These are phyloP conservation scores for Proteromonas lacertae DNA, from an alignment of 352 stramenopile genomes.

Conservation along the genomic window DNA sequence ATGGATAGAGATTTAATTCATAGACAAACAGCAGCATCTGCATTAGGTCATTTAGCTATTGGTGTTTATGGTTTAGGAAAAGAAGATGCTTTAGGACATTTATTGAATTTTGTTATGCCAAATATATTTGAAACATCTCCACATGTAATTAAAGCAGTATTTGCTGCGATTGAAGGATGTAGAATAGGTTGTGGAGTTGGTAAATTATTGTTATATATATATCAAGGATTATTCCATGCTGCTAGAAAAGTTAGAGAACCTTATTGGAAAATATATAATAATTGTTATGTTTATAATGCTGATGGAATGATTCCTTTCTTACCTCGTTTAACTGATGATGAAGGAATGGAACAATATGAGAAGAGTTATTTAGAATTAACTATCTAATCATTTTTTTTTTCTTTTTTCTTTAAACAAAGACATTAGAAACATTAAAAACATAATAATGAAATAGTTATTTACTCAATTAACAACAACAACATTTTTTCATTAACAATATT, in stretches of 20 bases:
- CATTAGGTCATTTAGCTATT: conserved; percentile 83
- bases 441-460: no score
- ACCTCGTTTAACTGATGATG: no score
- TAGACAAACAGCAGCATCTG: conserved; percentile 69
- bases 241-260: conserved; percentile 84
- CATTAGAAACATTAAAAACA: no score
- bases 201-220: conserved; percentile 74
- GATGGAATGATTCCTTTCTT: background rate
- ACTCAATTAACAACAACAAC: no score
- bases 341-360: no score
- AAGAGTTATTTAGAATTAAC: no score
- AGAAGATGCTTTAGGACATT: conserved; percentile 81
- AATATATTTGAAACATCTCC: conserved; percentile 95
- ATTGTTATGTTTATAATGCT: conserved; percentile 89
- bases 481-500: no score
- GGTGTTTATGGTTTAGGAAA: conserved; percentile 75
- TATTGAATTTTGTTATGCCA: conserved; percentile 97
- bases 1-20: conserved; percentile 96
- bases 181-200: conserved; percentile 74
- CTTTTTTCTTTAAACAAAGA: no score
- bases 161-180: conserved; percentile 85
- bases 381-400: no score
- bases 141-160: conserved; percentile 91
- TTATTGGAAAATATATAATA: conserved; percentile 99
- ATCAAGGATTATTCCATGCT: conserved; percentile 91